Base-by-base conservation (phyloP, 179 eudicot genomes). In the Beta lomatogona region DNA sequence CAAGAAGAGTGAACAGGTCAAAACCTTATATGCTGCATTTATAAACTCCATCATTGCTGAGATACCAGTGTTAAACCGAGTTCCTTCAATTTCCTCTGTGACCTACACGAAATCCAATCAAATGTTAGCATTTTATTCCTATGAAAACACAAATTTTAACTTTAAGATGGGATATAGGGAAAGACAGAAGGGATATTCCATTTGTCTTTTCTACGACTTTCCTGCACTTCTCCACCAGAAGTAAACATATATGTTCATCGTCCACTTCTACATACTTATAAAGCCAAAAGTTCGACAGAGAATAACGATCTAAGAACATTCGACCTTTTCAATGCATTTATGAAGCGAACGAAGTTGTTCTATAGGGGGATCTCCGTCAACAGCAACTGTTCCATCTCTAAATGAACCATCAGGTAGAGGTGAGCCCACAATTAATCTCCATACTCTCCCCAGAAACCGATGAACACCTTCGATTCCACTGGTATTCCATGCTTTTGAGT, bases 21-120 rank as follows among this genome's bases (percentile, higher is more conserved):
- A 48, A 82, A 95, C 98, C 99, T 96, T 96, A 86, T 93, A 91
- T 67, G 97, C 99, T 9, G 92, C 92, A 91, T 96, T 94, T 64
- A 86, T 85, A 88, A 96, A 94, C 91, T 96, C 99, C 99, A 96
- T 96, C 99, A 96, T 93, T 79, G 99, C 98, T 73, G 99, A 94
- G 82, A 96, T 94, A 75, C 98, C 99, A 50, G 99, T 96, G 89
- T 96, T 96, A 86, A 96, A 96, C 66, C 99, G 89, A 36, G 99
- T 96, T 75, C 86, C 97, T 86, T 96, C 97, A 78, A 93, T 90
- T 86, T 96, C 99, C 80, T 93, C 97, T 1, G 97, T 31, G 36
- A 75, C 98, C 99, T 95, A 75, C 76, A 81, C 52, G 53, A 66
- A 80, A 78, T 59, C 64, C 79, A 80, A 71, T 46, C 54, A 74